A percentile compares a stretch with the other conserved stretches of the same genome.
Evolutionary conservation across 202 grass and related monocot genomes (phyloP).

Genomic region (Zizania palustris): DNA sequence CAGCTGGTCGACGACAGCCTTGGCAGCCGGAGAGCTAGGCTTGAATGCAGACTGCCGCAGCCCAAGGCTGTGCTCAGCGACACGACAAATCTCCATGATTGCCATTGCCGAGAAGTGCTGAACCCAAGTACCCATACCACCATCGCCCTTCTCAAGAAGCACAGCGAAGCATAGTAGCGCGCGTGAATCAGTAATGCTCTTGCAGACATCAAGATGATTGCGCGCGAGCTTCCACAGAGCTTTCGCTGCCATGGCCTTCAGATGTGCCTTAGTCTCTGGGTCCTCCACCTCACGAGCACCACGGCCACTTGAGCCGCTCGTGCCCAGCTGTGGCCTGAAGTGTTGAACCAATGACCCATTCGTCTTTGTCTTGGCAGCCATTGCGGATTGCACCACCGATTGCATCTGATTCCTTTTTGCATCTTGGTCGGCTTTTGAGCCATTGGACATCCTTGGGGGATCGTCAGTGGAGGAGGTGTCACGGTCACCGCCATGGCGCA

Average conservation of each 20-base stretch:
- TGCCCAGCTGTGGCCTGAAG: slow-evolving; percentile 44
- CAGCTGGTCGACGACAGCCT: slow-evolving; percentile 79
- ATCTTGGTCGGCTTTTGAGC: slow-evolving; percentile 10
- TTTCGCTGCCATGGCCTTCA: slow-evolving; percentile 79
- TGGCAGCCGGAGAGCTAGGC: slow-evolving; percentile 66
- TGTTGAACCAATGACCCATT: slow-evolving; percentile 26
- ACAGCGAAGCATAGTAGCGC: slow-evolving; percentile 74
- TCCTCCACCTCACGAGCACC: slow-evolving; percentile 62
- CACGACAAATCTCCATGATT: slow-evolving; percentile 72
- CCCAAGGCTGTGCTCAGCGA: slow-evolving; percentile 67
- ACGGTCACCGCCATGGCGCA: slow-evolving; percentile 31
- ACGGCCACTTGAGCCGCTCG: slow-evolving; percentile 44
- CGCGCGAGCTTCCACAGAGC: slow-evolving; percentile 67
- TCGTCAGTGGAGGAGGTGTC: neutral
- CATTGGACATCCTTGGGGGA: slow-evolving; percentile 9
- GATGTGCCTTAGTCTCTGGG: slow-evolving; percentile 54
- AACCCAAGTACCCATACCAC: slow-evolving; percentile 47
- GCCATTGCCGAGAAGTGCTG: slow-evolving; percentile 74
- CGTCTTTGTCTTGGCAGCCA: slow-evolving; percentile 51
- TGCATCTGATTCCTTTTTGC: slow-evolving; percentile 57
- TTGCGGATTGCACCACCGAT: slow-evolving; percentile 74
- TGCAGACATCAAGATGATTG: slow-evolving; percentile 62
- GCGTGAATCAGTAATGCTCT: slow-evolving; percentile 83
- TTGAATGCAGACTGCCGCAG: slow-evolving; percentile 79
- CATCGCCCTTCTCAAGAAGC: slow-evolving; percentile 75